Percentiles rank a stretch among this genome's conserved stretches.
These are phyloP conservation scores for Leccinum incarnatum DNA, from an alignment of 768 basidiomycete species.

Conservation along the genomic window DNA sequence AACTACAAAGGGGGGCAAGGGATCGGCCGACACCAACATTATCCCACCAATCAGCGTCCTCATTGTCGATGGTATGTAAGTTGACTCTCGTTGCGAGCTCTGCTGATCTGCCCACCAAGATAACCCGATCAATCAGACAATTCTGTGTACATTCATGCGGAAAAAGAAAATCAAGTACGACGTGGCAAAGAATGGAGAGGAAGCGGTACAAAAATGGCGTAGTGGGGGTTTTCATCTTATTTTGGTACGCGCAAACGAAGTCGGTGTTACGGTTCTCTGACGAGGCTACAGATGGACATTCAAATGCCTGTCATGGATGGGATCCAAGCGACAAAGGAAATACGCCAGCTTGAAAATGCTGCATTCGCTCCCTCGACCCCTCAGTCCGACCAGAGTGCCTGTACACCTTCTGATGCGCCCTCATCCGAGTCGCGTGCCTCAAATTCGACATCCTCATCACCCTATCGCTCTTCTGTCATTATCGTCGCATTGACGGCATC, in stretches of 20 bases:
- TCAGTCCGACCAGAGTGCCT: slow-evolving; percentile 43
- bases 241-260: slow-evolving; percentile 54
- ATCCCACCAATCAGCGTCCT: slow-evolving; percentile 97
- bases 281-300: slow-evolving; percentile 87
- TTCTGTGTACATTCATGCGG: slow-evolving; percentile 94
- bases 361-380: slow-evolving; percentile 72
- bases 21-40: slow-evolving; percentile 60
- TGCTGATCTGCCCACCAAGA: slow-evolving; percentile 49
- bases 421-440: slow-evolving; percentile 45
- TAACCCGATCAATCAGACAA: slow-evolving; percentile 98
- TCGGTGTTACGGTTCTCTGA: slow-evolving; percentile 11
- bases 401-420: slow-evolving; percentile 55
- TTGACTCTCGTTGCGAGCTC: background rate
- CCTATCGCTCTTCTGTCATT: slow-evolving; percentile 92
- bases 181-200: slow-evolving; percentile 90
- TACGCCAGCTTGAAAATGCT: slow-evolving; percentile 78
- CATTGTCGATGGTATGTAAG: slow-evolving; percentile 87
- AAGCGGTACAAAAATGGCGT: slow-evolving; percentile 94
- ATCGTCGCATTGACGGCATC: slow-evolving; percentile 99
- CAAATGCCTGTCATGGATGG: slow-evolving; percentile 99
- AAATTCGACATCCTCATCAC: slow-evolving; percentile 45
- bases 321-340: slow-evolving; percentile 95
- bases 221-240: slow-evolving; percentile 94
- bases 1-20: slow-evolving; percentile 49
- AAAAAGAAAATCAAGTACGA: slow-evolving; percentile 95